Evolutionary conservation across 2,329 filamentous ascomycete genomes (phyloP).

Genomic region (Colletotrichum sp.): DNA sequence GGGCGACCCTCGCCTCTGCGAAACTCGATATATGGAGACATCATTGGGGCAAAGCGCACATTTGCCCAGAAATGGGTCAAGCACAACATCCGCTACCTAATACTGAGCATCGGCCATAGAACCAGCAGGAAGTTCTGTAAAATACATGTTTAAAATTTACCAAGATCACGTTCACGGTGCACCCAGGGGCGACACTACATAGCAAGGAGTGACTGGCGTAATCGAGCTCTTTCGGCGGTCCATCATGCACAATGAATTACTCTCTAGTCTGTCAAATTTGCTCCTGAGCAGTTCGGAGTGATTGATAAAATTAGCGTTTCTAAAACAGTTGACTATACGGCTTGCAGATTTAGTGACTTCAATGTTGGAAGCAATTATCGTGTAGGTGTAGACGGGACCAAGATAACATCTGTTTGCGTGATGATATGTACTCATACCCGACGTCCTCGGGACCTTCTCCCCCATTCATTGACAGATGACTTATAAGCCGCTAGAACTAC

Average conservation of each 20-base stretch:
- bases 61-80: background rate
- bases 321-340: background rate
- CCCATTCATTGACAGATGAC: background rate
- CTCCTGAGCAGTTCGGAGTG: background rate
- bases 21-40: background rate
- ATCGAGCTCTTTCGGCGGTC: background rate
- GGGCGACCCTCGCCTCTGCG: background rate
- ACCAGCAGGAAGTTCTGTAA: background rate
- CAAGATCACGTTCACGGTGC: background rate
- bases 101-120: background rate
- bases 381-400: background rate
- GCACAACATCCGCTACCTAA: background rate
- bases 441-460: background rate
- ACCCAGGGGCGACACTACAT: background rate
- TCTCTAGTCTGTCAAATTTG: background rate
- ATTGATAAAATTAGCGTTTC: fast-evolving
- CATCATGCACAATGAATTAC: background rate
- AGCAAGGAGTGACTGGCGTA: background rate
- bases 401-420: background rate
- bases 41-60: background rate
- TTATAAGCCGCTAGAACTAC: background rate
- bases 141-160: fast-evolving
- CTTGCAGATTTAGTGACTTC: background rate
- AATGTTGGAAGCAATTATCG: background rate
- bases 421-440: background rate